A percentile compares a stretch with the other conserved stretches of the same genome.
These are phyloP conservation scores for Tuber borchii DNA, from an alignment of 495 filamentous ascomycete genomes.

Conservation along the genomic window DNA sequence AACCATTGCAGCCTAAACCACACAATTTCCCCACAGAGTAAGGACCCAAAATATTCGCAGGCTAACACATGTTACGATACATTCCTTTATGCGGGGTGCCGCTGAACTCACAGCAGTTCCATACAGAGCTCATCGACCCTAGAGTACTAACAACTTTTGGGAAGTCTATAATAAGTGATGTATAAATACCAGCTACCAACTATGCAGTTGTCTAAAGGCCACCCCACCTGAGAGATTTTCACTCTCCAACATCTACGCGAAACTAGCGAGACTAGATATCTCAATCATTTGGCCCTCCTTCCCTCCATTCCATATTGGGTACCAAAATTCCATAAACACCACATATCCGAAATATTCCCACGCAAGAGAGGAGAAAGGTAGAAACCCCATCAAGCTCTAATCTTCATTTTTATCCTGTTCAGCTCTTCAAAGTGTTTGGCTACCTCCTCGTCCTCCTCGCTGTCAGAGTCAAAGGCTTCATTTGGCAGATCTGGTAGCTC, in stretches of 20 bases:
- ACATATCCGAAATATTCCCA: neutral
- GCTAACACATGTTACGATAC: too few species aligned
- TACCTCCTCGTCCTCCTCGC: conserved; percentile 35
- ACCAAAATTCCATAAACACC: neutral
- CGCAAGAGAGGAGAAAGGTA: neutral
- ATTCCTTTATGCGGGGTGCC: too few species aligned
- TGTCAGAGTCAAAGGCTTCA: conserved; percentile 18
- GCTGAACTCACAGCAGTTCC: too few species aligned
- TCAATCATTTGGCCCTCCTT: neutral
- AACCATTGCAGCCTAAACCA: too few species aligned
- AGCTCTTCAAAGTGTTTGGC: conserved; percentile 30
- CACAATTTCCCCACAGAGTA: too few species aligned
- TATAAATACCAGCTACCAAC: neutral
- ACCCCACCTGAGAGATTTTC: neutral
- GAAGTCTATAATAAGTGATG: too few species aligned
- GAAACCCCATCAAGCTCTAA: conserved; percentile 11
- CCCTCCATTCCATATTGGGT: neutral
- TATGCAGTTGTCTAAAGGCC: neutral
- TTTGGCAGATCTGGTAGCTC: conserved; percentile 34
- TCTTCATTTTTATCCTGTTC: conserved; percentile 21
- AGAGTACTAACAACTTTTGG: too few species aligned
- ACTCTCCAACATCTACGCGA: neutral
- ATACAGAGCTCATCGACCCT: too few species aligned
- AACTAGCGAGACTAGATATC: neutral
- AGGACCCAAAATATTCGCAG: too few species aligned